Evolutionary conservation across 106 monocot genomes (phyloP).

Genomic region (Allium sativum): DNA sequence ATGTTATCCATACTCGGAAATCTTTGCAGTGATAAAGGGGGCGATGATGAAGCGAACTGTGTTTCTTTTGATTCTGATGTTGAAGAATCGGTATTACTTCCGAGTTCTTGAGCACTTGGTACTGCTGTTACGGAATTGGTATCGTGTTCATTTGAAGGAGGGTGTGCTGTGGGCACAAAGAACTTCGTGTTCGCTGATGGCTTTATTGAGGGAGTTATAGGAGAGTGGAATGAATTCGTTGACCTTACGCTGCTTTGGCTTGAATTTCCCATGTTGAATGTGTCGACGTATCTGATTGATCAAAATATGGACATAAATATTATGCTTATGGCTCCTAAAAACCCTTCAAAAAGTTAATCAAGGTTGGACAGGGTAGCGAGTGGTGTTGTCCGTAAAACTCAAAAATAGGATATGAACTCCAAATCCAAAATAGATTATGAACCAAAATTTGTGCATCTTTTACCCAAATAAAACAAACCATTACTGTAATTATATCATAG

Average conservation of each 20-base stretch:
- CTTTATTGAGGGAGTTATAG: slow-evolving; percentile 46
- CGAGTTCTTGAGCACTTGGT: slow-evolving; percentile 10
- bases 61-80: slow-evolving; percentile 18
- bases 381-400: too few relatives aligned
- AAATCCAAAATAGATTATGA: too few relatives aligned
- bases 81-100: slow-evolving; percentile 15
- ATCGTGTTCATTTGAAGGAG: slow-evolving; percentile 15
- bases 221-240: slow-evolving; percentile 36
- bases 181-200: slow-evolving; percentile 47
- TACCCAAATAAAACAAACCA: too few relatives aligned
- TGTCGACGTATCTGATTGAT: slow-evolving; percentile 76
- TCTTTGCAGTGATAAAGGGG: slow-evolving; percentile 35
- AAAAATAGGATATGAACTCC: too few relatives aligned
- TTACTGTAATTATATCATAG: too few relatives aligned
- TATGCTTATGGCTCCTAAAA: too few relatives aligned
- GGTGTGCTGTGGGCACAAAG: slow-evolving; percentile 55
- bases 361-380: too few relatives aligned
- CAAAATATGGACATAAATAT: not conserved
- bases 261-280: slow-evolving; percentile 65
- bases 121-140: slow-evolving; percentile 8
- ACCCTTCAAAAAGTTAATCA: too few relatives aligned
- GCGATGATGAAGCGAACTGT: slow-evolving; percentile 6
- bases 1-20: slow-evolving; percentile 83
- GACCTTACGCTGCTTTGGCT: slow-evolving; percentile 15
- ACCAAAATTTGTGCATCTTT: too few relatives aligned